Conservation (phyloP, 2,329 filamentous ascomycete genomes). For the Exutisphaerella laricina region DNA sequence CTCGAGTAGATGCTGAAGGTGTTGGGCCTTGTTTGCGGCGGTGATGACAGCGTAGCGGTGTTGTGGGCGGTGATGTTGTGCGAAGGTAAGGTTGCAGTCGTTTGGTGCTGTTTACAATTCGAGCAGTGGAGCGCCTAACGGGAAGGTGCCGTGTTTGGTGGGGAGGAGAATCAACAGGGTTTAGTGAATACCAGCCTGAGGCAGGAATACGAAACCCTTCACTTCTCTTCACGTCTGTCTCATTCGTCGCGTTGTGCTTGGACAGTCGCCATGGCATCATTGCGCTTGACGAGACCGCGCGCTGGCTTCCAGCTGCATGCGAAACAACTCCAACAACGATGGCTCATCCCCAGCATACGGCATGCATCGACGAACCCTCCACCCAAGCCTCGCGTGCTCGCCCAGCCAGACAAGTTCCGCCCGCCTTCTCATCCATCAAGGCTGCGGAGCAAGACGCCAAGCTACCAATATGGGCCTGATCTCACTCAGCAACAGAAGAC, state of each 20-base stretch:
- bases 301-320: conserved; percentile 26
- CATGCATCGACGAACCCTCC: conserved; percentile 34
- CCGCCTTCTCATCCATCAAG: conserved; percentile 82
- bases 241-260: too few species aligned
- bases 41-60: conserved; percentile 4
- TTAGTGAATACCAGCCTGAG: too few species aligned
- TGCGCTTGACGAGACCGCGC: conserved; percentile 9
- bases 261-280: conserved; percentile 13
- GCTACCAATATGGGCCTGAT: conserved; percentile 68
- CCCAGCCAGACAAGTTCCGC: conserved; percentile 82
- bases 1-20: conserved; percentile 14
- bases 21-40: too few species aligned
- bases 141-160: too few species aligned
- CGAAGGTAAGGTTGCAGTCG: too few species aligned
- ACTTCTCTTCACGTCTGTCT: background rate
- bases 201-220: background rate
- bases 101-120: too few species aligned
- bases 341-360: conserved; percentile 15
- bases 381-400: conserved; percentile 64
- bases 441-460: conserved; percentile 50
- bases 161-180: too few species aligned
- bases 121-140: too few species aligned
- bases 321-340: conserved; percentile 21
- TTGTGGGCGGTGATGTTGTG: conserved; percentile 5
- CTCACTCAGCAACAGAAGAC: conserved; percentile 60